These are phyloP conservation scores for Thelonectria discophora DNA, from an alignment of 2,329 filamentous ascomycete genomes.

Conservation along the genomic window DNA sequence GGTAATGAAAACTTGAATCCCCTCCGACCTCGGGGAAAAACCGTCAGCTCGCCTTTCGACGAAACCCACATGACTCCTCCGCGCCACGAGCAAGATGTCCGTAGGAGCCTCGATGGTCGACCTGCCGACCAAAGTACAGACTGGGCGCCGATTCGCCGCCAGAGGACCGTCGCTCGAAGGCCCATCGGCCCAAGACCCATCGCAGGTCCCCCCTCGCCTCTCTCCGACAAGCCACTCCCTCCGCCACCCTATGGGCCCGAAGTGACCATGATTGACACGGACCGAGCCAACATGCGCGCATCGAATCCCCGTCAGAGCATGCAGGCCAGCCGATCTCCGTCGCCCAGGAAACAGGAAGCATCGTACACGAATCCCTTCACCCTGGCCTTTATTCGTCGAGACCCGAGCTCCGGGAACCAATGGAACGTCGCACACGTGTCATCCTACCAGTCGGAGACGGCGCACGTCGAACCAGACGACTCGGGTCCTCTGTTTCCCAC, in stretches of 20 bases:
- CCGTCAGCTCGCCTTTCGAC: conserved; percentile 35
- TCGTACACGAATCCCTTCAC: conserved; percentile 57
- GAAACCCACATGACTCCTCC: conserved; percentile 19
- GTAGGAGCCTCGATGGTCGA: conserved; percentile 19
- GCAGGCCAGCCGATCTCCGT: conserved; percentile 45
- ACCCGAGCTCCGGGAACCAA: conserved; percentile 73
- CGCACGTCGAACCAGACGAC: conserved; percentile 36
- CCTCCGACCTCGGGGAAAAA: conserved; percentile 29
- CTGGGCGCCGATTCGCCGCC: conserved; percentile 21
- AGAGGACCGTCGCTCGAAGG: conserved; percentile 34
- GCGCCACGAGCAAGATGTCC: conserved; percentile 22
- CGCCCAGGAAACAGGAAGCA: conserved; percentile 48
- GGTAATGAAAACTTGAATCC: conserved; percentile 25
- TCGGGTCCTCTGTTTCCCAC: conserved; percentile 36
- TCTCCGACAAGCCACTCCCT: conserved; percentile 27
- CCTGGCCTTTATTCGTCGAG: conserved; percentile 75
- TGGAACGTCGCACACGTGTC: conserved; percentile 79
- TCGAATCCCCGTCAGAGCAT: conserved; percentile 13
- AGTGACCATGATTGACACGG: conserved; percentile 23
- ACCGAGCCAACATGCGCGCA: conserved; percentile 19
- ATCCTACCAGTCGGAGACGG: conserved; percentile 58
- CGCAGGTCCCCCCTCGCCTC: conserved; percentile 15
- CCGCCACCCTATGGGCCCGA: conserved; percentile 18
- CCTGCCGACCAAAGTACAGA: conserved; percentile 4
- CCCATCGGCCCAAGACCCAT: conserved; percentile 42